Conservation (phyloP, 163 green algal genomes). For the Volvox carteri region DNA sequence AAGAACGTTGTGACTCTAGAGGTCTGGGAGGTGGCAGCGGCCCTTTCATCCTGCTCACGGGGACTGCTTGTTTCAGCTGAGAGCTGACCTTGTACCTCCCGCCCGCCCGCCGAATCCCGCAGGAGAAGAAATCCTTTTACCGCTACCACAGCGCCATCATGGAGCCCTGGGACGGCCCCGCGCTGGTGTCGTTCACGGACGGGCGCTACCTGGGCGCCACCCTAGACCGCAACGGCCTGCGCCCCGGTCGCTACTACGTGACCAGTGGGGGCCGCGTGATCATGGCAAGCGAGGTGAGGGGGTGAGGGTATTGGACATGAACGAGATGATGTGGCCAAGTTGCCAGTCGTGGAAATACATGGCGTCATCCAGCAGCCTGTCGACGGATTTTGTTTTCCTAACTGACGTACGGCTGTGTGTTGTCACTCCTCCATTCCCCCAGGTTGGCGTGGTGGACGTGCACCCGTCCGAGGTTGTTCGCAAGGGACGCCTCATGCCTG, state of each 20-base stretch:
- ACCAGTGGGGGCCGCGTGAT: conserved; percentile 85
- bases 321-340: too few relatives aligned
- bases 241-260: conserved; percentile 94
- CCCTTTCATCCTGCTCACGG: too few relatives aligned
- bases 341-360: too few relatives aligned
- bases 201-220: conserved; percentile 95
- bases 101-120: too few relatives aligned
- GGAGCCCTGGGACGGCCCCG: conserved; percentile 98
- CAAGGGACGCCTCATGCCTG: conserved; percentile 95
- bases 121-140: conserved; percentile 94
- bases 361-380: too few relatives aligned
- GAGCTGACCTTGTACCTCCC: too few relatives aligned
- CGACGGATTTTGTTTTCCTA: too few relatives aligned
- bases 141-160: conserved; percentile 92
- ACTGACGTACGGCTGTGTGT: too few relatives aligned
- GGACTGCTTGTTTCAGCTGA: too few relatives aligned
- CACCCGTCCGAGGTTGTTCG: conserved; percentile 84
- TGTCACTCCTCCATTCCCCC: too few relatives aligned
- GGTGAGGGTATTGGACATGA: not conserved
- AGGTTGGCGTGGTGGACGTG: conserved; percentile 97
- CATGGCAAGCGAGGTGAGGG: conserved; percentile 67
- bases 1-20: too few relatives aligned
- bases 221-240: conserved; percentile 96
- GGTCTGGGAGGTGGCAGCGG: too few relatives aligned
- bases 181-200: conserved; percentile 95